Evolutionary conservation across 2,329 filamentous ascomycete species (phyloP), one percentile per base, ranked within the genome.

Genomic region (Lizonia empirigonia): DNA sequence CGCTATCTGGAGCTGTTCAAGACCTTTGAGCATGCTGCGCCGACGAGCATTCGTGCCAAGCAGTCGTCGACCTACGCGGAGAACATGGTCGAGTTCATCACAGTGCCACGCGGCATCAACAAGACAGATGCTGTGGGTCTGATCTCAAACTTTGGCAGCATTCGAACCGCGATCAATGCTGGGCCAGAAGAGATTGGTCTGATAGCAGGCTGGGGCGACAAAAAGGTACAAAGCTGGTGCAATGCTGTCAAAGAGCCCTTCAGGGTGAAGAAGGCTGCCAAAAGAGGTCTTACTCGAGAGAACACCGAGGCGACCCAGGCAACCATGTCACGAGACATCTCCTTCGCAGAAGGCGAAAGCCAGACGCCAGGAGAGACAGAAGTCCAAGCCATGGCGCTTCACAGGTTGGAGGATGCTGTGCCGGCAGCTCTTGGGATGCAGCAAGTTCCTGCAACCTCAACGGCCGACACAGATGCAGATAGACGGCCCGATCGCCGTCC

Each of bases 1-100:
- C 86, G 93, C 64, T 99, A 99, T 68, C 80, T 99, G 19, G 94
- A 97, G 70, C 79, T 96, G 8, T 97, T 93, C 80, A 99, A 99
- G 74, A 90, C 88, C 1, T 96, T 91, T 65, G 94, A 99, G 74
- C 86, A 96, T 70, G 90, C 92, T 26, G 89, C 91, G 20, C 82
- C 85, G 4, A 85, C 85, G 0, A 88, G 89, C 24, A 97, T 99
- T 72, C 87, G 87, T 52, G 91, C 91, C 9, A 88, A 91, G 62
- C 91, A 96, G 73, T 85, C 89, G 1, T 88, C 87, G 16, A 86
- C 85, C 44, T 97, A 97, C 67, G 85, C 89, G 5, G 92, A 97
- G 64, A 88, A 88, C 52, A 81, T 99, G 52, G 87, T 94, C 7
- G 93, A 97, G 60, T 97, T 99, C 67, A 87, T 97, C 42, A 99